These are phyloP conservation scores for Niebla homalea DNA, from an alignment of 495 filamentous ascomycete species.

Conservation along the genomic window DNA sequence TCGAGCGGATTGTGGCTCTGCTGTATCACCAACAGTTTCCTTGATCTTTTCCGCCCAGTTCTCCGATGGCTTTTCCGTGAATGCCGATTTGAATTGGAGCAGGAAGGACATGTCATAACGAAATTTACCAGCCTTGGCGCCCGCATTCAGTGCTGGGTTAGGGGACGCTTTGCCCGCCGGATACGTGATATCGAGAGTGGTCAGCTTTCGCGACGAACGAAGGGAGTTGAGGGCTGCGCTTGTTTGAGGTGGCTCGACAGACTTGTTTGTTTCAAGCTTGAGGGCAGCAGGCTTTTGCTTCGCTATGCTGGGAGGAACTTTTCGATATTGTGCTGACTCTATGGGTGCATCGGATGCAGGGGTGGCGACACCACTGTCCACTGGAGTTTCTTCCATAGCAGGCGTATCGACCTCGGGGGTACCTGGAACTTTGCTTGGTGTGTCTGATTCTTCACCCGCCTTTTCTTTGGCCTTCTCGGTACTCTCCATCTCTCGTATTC, in stretches of 20 bases:
- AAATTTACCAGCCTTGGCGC: slow-evolving; percentile 65
- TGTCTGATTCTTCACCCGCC: slow-evolving; percentile 37
- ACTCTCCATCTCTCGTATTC: slow-evolving; percentile 34
- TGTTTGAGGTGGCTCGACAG: slow-evolving; percentile 76
- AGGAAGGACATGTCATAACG: slow-evolving; percentile 93
- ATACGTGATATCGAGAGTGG: slow-evolving; percentile 58
- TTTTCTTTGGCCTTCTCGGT: slow-evolving; percentile 29
- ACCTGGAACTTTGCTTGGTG: slow-evolving; percentile 36
- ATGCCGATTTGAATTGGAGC: slow-evolving; percentile 89
- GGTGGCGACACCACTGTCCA: slow-evolving; percentile 42
- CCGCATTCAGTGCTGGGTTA: slow-evolving; percentile 75
- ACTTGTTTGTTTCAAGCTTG: slow-evolving; percentile 69
- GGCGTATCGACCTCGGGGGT: slow-evolving; percentile 33
- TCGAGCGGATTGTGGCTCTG: slow-evolving; percentile 47
- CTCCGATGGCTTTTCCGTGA: slow-evolving; percentile 84
- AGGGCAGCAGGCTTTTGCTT: slow-evolving; percentile 63
- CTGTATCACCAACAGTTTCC: slow-evolving; percentile 67
- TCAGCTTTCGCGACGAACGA: slow-evolving; percentile 71
- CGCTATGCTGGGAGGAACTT: slow-evolving; percentile 40
- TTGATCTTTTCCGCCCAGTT: slow-evolving; percentile 80
- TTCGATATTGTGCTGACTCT: slow-evolving; percentile 31
- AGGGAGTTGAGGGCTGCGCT: slow-evolving; percentile 86
- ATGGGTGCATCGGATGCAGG: slow-evolving; percentile 42
- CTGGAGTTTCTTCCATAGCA: slow-evolving; percentile 26
- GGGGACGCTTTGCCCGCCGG: slow-evolving; percentile 71